phyloP scores from a whole-genome alignment of 2,329 filamentous ascomycete genomes.

The Fusarium sp. region DNA sequence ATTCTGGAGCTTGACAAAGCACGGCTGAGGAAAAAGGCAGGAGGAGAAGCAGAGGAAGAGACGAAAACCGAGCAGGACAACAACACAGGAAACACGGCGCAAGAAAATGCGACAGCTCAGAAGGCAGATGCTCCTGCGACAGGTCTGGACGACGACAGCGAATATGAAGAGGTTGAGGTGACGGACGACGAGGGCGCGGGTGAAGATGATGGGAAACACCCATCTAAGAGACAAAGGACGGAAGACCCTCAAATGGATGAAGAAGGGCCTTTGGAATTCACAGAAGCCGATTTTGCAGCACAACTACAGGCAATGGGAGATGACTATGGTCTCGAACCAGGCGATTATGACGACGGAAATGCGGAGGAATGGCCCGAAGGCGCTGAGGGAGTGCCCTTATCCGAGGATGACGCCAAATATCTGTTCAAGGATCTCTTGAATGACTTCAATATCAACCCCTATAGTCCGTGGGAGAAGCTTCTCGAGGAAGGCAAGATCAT shows the following conservation, averaged over 20 bases:
- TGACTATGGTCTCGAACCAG: conserved; percentile 82
- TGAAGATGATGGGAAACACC: conserved; percentile 62
- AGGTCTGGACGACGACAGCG: conserved; percentile 63
- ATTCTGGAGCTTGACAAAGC: conserved; percentile 79
- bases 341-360: conserved; percentile 76
- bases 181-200: conserved; percentile 72
- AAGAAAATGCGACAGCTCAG: not conserved
- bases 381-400: conserved; percentile 75
- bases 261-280: conserved; percentile 77
- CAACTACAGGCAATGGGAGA: conserved; percentile 91
- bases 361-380: conserved; percentile 75
- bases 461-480: conserved; percentile 89
- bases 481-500: conserved; percentile 84
- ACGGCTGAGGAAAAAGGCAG: conserved; percentile 70
- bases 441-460: conserved; percentile 85
- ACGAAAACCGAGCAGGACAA: conserved; percentile 15
- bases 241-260: conserved; percentile 66
- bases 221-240: conserved; percentile 74
- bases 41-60: conserved; percentile 46
- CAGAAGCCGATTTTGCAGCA: conserved; percentile 92
- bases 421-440: conserved; percentile 89
- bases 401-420: conserved; percentile 78
- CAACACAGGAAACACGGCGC: not conserved
- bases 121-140: not conserved
- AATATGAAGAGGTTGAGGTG: conserved; percentile 60